Evolutionary conservation across 306 rosid species (phyloP).

Genomic region (Malus orientalis): DNA sequence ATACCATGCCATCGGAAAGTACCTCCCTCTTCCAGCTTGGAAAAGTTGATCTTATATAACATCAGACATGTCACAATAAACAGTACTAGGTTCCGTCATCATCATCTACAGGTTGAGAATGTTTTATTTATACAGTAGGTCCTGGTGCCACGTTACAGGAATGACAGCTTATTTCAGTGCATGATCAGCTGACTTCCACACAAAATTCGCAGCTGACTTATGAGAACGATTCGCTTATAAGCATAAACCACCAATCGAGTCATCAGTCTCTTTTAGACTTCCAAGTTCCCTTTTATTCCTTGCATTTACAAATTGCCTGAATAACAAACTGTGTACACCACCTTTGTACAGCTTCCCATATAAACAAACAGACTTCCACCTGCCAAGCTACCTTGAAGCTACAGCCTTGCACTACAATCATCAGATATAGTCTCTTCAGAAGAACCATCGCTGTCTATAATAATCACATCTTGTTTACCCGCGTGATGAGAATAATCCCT

Average conservation of each 20-base stretch:
- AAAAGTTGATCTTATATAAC: too few relatives aligned
- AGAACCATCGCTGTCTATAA: slow-evolving; percentile 50
- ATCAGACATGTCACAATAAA: too few relatives aligned
- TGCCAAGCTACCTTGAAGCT: slow-evolving; percentile 15
- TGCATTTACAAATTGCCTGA: slow-evolving; percentile 16
- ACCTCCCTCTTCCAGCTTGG: too few relatives aligned
- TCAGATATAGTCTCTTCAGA: slow-evolving; percentile 74
- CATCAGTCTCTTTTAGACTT: background rate
- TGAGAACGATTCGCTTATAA: background rate
- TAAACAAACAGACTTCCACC: slow-evolving; percentile 2
- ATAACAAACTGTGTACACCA: slow-evolving; percentile 20
- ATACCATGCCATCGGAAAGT: too few relatives aligned
- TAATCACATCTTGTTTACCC: slow-evolving; percentile 27
- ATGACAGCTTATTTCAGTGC: too few relatives aligned
- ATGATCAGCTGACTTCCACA: too few relatives aligned
- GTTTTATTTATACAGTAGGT: too few relatives aligned
- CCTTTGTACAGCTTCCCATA: slow-evolving; percentile 7
- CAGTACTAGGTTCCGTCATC: too few relatives aligned
- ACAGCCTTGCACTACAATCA: slow-evolving; percentile 32
- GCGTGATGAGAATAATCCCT: slow-evolving; percentile 13
- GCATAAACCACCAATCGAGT: background rate
- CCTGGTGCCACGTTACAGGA: too few relatives aligned
- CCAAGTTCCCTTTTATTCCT: background rate
- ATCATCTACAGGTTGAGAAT: too few relatives aligned
- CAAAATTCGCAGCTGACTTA: too few relatives aligned